These are phyloP conservation scores for Ramaria rubella DNA, from an alignment of 768 basidiomycete genomes.

Conservation along the genomic window DNA sequence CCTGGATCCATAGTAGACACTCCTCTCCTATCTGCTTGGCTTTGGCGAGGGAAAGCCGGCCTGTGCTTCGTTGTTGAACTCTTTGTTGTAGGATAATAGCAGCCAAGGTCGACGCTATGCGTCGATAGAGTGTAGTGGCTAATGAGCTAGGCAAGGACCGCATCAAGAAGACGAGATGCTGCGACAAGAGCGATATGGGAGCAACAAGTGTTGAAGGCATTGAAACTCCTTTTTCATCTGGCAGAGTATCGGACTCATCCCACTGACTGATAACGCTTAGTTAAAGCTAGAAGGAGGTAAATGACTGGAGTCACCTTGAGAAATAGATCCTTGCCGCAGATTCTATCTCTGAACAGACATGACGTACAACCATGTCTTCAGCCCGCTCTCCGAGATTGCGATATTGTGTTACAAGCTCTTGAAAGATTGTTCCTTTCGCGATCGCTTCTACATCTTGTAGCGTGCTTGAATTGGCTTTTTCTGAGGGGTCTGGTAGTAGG, in stretches of 20 bases:
- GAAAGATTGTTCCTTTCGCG: slow-evolving; percentile 68
- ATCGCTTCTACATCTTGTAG: slow-evolving; percentile 19
- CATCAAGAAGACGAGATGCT: slow-evolving; percentile 66
- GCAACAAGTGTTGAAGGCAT: slow-evolving; percentile 67
- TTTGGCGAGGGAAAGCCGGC: slow-evolving; percentile 48
- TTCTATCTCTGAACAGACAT: slow-evolving; percentile 79
- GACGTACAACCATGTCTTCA: slow-evolving; percentile 83
- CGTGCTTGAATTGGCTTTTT: slow-evolving; percentile 6
- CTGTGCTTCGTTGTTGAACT: slow-evolving; percentile 69
- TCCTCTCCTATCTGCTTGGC: slow-evolving; percentile 62
- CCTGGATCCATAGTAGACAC: slow-evolving; percentile 78
- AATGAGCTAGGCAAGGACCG: slow-evolving; percentile 52
- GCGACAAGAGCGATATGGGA: slow-evolving; percentile 73
- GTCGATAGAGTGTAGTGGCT: slow-evolving; percentile 64
- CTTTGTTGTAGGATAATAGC: slow-evolving; percentile 80
- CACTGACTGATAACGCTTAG: slow-evolving; percentile 26
- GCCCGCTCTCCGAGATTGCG: slow-evolving; percentile 54
- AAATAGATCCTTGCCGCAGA: slow-evolving; percentile 68
- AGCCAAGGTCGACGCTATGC: slow-evolving; percentile 60
- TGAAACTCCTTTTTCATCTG: slow-evolving; percentile 33
- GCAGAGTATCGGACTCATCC: slow-evolving; percentile 20
- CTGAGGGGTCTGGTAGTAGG: slow-evolving; percentile 42
- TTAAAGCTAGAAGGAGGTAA: slow-evolving; percentile 16
- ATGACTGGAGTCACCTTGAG: slow-evolving; percentile 40
- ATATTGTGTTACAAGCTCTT: slow-evolving; percentile 65